A percentile compares a stretch with the other conserved stretches of the same genome.
phyloP scores from a whole-genome alignment of 225 moss, liverwort and hornwort genomes.

The Polytrichum formosum region DNA sequence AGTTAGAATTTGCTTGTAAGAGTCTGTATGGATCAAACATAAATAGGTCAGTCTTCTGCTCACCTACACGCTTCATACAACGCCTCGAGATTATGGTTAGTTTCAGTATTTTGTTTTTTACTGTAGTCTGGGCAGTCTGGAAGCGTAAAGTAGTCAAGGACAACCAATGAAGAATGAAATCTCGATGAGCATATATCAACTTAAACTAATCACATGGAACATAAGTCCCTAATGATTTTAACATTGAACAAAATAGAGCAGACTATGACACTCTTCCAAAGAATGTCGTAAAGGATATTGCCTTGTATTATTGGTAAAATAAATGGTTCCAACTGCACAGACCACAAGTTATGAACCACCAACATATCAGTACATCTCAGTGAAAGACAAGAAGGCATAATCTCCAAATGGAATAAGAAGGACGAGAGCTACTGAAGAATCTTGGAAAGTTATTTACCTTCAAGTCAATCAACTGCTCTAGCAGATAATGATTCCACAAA shows the following conservation, averaged over 20 bases:
- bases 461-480: conserved; percentile 66
- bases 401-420: background rate
- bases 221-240: no score
- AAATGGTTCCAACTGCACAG: conserved; percentile 57
- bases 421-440: background rate
- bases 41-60: background rate
- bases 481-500: conserved; percentile 69
- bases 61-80: conserved; percentile 69
- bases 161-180: conserved; percentile 1
- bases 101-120: conserved; percentile 37
- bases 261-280: background rate
- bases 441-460: conserved; percentile 29
- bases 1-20: no score
- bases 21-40: background rate
- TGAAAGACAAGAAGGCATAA: no score
- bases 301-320: conserved; percentile 72
- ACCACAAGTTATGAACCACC: no score
- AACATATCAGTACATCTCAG: no score
- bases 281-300: conserved; percentile 49
- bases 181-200: background rate
- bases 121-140: conserved; percentile 39
- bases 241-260: background rate
- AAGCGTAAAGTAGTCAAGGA: conserved; percentile 64
- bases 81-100: conserved; percentile 65
- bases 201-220: no score